Conservation (phyloP, 169 alveolate genomes). For the Babesia caballi region DNA sequence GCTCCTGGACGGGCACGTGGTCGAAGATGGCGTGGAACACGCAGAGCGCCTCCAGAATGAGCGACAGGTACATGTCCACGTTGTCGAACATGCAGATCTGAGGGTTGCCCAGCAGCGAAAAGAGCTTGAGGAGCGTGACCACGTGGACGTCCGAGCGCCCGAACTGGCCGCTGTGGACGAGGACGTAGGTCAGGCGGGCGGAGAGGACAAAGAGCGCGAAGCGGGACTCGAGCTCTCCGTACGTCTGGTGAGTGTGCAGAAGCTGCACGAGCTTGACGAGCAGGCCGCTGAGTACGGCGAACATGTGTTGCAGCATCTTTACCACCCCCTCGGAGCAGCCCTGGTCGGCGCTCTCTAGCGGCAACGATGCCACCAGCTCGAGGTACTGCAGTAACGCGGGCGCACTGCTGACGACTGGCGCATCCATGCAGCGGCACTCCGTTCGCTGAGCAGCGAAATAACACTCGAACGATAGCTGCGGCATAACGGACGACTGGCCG, state of each 20-base stretch:
- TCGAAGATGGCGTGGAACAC: constrained; percentile 22
- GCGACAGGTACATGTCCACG: not conserved
- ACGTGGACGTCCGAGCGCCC: constrained; percentile 19
- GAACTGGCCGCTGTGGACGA: constrained; percentile 14
- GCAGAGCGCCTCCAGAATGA: constrained; percentile 25
- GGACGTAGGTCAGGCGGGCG: not conserved
- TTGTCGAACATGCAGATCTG: not conserved
- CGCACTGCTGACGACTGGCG: constrained; percentile 2
- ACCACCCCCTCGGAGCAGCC: not conserved
- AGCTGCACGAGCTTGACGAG: not conserved
- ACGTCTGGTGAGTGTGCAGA: not conserved
- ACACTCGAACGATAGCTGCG: not conserved
- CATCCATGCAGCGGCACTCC: constrained; percentile 5
- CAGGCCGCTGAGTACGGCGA: constrained; percentile 6
- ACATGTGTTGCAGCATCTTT: not conserved
- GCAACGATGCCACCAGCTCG: constrained; percentile 15
- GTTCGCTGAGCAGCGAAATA: not conserved
- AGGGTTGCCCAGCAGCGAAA: constrained; percentile 33
- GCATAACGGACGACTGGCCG: not conserved
- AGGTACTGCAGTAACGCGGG: constrained; percentile 5
- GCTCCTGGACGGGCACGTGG: constrained; percentile 38
- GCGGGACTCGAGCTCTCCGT: not conserved
- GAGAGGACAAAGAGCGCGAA: constrained; percentile 9
- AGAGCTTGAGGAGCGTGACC: constrained; percentile 28
- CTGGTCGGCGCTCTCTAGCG: not conserved